Base-by-base conservation (phyloP, 495 filamentous ascomycete genomes). In the Penicillium bovifimosum region DNA sequence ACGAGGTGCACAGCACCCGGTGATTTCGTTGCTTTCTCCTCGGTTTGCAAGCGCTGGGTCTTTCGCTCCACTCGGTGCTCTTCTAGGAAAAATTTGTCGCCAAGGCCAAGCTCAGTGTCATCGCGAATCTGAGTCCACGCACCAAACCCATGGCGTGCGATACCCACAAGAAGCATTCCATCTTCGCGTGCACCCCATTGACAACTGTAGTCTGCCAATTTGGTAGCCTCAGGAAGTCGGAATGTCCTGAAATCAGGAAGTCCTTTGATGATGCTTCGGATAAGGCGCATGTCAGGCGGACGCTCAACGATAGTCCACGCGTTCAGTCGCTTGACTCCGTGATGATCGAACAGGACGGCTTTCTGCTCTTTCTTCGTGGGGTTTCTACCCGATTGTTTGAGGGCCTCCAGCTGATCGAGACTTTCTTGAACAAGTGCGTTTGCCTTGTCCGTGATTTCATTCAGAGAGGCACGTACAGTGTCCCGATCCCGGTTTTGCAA, bases 51-150 rank as follows among this genome's bases (percentile, higher is more conserved):
- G 14, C 93, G 87, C 59, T 96, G 89, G 55, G 91, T 91, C 61
- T 97, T 97, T 67, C 95, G 88, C 64, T 92, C 95, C 18, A 96
- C 92, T n/a, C 91, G 87, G 64, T 96, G 91, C 62, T 99, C 93
- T 65, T 99, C 93, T 6, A 99, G 67, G 73, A 95, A 99, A 65
- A 97, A 90, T 63, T 96, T 97, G 56, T 96, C 93, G 3, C 76
- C 76, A 71, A 99, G 85, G 5, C 79, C 84, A 14, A 99, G 80
- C 45, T 96, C 91, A 5, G 81, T 75, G 61, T 99, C 93, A 58
- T 97, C 95, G 9, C 92, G 84, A 60, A 99, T 97, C 53, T 87
- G 81, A 3, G 81, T 77, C 93, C 93, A 99, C 14, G 90, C 90
- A 47, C 93, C 93, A 65, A 95, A 96, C 2, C 93, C 93, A 64